Evolutionary conservation across 2,329 filamentous ascomycete species (phyloP).

Genomic region (Rhynchosporium secalis): DNA sequence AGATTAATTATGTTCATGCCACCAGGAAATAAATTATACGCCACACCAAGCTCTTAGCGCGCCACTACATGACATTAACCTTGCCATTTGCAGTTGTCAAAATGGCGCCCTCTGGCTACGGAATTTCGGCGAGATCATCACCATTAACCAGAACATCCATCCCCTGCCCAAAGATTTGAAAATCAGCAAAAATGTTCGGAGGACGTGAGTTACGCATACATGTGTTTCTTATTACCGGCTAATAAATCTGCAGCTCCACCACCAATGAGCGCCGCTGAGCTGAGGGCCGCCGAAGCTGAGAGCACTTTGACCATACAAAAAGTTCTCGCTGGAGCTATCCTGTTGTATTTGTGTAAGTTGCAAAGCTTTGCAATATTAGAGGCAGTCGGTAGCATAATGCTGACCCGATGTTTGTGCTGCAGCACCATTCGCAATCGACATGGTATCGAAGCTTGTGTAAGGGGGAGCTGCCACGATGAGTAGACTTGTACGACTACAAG

Average conservation of each 20-base stretch:
- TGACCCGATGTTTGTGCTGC: slow-evolving; percentile 16
- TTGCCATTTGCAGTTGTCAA: slow-evolving; percentile 14
- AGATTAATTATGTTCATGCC: neutral
- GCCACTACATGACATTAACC: slow-evolving; percentile 14
- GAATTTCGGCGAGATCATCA: slow-evolving; percentile 7
- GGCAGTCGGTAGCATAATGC: neutral
- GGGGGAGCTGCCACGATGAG: neutral
- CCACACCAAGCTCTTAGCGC: slow-evolving; percentile 9
- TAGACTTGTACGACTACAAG: slow-evolving; percentile 7
- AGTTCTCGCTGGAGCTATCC: slow-evolving; percentile 62
- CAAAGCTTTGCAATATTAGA: neutral
- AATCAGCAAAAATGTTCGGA: slow-evolving; percentile 57
- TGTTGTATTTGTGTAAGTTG: slow-evolving; percentile 76
- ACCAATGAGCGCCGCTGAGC: slow-evolving; percentile 68
- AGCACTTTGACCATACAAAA: slow-evolving; percentile 67
- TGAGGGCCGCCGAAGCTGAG: slow-evolving; percentile 67
- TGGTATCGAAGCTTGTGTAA: slow-evolving; percentile 52
- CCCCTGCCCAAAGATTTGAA: slow-evolving; percentile 11
- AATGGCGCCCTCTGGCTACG: neutral
- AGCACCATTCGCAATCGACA: slow-evolving; percentile 58
- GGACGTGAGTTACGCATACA: slow-evolving; percentile 51
- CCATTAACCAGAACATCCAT: neutral
- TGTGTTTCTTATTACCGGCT: slow-evolving; percentile 12
- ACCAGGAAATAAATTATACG: slow-evolving; percentile 13
- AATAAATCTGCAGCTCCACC: slow-evolving; percentile 53